Evolutionary conservation across 306 rosid genomes (phyloP).

Genomic region (Ammopiptanthus mongolicus): DNA sequence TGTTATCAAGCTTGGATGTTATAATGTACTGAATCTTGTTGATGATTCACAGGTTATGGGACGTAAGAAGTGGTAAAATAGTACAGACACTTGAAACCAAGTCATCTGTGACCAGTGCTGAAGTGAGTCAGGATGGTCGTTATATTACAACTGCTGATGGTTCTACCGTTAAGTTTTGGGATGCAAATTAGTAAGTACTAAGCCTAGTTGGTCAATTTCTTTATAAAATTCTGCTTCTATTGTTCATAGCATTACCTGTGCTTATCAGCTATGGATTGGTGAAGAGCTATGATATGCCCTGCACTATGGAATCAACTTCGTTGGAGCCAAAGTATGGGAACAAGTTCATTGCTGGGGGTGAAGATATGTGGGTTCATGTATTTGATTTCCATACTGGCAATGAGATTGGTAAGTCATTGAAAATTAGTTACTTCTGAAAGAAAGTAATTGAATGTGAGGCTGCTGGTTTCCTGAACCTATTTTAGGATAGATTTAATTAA

Average conservation of each 20-base stretch:
- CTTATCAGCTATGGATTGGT: conserved; percentile 77
- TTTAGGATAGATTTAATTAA: not conserved
- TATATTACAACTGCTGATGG: conserved; percentile 96
- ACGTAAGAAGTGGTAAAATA: conserved; percentile 85
- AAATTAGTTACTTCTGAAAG: not conserved
- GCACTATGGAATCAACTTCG: conserved; percentile 88
- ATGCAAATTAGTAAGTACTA: conserved; percentile 82
- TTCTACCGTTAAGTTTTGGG: conserved; percentile 93
- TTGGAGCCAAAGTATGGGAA: conserved; percentile 91
- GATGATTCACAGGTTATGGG: conserved; percentile 78
- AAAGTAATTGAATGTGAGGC: not conserved
- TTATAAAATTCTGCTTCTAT: not conserved
- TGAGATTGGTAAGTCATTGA: conserved; percentile 65
- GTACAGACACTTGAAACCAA: conserved; percentile 91
- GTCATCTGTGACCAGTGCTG: conserved; percentile 91
- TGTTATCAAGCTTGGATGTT: not conserved
- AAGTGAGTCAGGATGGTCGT: conserved; percentile 98
- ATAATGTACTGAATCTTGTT: conserved; percentile 15
- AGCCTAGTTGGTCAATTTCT: not conserved
- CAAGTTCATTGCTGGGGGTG: conserved; percentile 96
- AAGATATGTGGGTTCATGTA: conserved; percentile 95
- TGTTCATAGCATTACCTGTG: conserved; percentile 21
- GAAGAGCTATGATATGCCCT: conserved; percentile 92
- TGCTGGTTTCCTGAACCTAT: not conserved
- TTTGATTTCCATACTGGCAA: conserved; percentile 89